phyloP scores from a whole-genome alignment of 495 filamentous ascomycete species.

The Thozetella sp. region DNA sequence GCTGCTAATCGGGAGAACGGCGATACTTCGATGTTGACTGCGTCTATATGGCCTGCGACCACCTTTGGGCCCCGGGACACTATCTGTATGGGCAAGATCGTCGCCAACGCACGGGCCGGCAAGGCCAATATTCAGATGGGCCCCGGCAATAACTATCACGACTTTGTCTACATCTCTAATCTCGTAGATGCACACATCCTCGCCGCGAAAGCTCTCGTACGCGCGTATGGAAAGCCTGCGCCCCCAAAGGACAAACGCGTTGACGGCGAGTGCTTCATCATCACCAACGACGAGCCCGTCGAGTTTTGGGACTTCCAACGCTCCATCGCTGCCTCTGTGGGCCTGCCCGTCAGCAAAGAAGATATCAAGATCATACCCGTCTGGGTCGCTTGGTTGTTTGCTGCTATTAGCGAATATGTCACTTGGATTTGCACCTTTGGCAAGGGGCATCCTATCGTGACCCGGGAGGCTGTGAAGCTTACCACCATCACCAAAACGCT shows the following conservation, averaged over 20 bases:
- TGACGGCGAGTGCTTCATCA: conserved; percentile 64
- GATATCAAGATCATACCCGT: conserved; percentile 43
- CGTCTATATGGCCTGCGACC: conserved; percentile 16
- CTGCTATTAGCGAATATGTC: conserved; percentile 46
- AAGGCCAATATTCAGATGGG: conserved; percentile 36
- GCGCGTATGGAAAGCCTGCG: conserved; percentile 23
- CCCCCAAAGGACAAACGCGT: conserved; percentile 40
- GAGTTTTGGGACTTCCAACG: conserved; percentile 63
- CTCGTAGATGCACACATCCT: conserved; percentile 65
- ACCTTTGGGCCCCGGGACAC: conserved; percentile 26
- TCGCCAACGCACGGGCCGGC: conserved; percentile 13
- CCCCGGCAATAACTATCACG: conserved; percentile 57
- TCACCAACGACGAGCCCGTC: conserved; percentile 65
- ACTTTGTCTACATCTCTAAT: conserved; percentile 64
- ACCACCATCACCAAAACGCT: conserved; percentile 12
- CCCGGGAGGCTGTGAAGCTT: conserved; percentile 10
- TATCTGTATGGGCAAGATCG: conserved; percentile 14
- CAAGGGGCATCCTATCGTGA: conserved; percentile 8
- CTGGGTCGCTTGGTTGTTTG: conserved; percentile 49
- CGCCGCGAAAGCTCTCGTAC: conserved; percentile 59
- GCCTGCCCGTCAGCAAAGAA: conserved; percentile 11
- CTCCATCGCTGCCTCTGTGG: conserved; percentile 36
- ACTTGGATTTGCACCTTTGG: conserved; percentile 41
- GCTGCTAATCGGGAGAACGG: conserved; percentile 23
- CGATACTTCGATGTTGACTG: conserved; percentile 29